Evolutionary conservation across 768 basidiomycete genomes (phyloP).

Genomic region (Punctularia strigosozonata): DNA sequence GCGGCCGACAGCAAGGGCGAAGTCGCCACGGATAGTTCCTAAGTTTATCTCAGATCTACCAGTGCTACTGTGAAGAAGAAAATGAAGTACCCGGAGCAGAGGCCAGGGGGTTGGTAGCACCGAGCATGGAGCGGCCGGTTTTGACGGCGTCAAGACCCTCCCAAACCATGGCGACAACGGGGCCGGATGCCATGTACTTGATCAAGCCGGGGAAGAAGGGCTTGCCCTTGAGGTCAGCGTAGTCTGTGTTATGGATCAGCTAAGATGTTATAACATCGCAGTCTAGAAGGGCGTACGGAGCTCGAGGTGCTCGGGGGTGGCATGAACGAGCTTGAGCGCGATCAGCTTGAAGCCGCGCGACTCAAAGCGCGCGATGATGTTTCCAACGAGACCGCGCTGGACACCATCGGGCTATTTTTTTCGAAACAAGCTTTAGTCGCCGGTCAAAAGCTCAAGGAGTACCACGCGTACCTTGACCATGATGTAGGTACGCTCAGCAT

Average conservation of each 20-base stretch:
- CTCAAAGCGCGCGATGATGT: slow-evolving; percentile 95
- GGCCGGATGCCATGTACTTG: slow-evolving; percentile 93
- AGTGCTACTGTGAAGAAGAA: slow-evolving; percentile 1
- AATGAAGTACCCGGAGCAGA: slow-evolving; percentile 64
- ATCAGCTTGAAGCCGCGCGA: slow-evolving; percentile 96
- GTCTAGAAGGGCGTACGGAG: slow-evolving; percentile 41
- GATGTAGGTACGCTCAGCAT: slow-evolving; percentile 89
- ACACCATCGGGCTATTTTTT: slow-evolving; percentile 86
- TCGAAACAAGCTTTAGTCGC: not conserved
- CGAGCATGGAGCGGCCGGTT: slow-evolving; percentile 93
- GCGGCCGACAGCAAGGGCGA: slow-evolving; percentile 85
- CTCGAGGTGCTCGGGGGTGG: slow-evolving; percentile 79
- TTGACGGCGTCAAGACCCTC: slow-evolving; percentile 90
- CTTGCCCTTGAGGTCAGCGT: slow-evolving; percentile 90
- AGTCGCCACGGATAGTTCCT: slow-evolving; percentile 97
- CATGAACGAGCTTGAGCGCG: slow-evolving; percentile 83
- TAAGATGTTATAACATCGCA: not conserved
- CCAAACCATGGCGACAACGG: slow-evolving; percentile 94
- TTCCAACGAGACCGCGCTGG: slow-evolving; percentile 89
- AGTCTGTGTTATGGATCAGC: slow-evolving; percentile 43
- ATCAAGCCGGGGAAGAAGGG: slow-evolving; percentile 93
- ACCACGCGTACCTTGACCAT: slow-evolving; percentile 80
- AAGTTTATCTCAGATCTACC: slow-evolving; percentile 1
- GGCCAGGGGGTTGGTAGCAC: slow-evolving; percentile 90
- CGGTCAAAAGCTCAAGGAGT: not conserved